phyloP scores from a whole-genome alignment of 2,329 filamentous ascomycete genomes.

The Calonectria ilicicola region DNA sequence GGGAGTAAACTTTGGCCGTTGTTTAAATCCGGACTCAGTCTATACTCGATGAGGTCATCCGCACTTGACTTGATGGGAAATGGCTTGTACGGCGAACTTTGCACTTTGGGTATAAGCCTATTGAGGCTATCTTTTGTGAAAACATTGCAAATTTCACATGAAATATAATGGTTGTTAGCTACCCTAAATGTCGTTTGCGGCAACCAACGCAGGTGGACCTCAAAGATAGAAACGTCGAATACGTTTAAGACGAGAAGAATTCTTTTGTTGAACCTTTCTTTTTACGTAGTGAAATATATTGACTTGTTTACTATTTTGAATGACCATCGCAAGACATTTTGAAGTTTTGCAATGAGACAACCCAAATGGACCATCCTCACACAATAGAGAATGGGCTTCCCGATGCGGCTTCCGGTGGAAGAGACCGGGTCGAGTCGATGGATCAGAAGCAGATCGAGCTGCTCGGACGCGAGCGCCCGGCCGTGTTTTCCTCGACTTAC shows the following conservation, averaged over 20 bases:
- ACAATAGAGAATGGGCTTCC: not conserved
- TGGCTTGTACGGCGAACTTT: not conserved
- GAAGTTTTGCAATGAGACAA: not conserved
- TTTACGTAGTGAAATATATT: not conserved
- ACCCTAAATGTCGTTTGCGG: not conserved
- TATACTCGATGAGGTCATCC: not conserved
- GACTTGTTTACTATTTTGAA: not conserved
- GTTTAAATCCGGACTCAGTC: not conserved
- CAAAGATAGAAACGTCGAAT: no score
- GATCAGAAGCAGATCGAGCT: constrained; percentile 61
- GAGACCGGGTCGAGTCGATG: not conserved
- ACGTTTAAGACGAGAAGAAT: no score
- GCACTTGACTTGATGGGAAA: not conserved
- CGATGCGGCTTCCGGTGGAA: not conserved
- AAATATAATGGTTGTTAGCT: not conserved
- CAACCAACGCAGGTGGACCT: no score
- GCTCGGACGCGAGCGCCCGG: constrained; percentile 71
- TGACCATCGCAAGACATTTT: not conserved
- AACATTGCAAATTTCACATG: not conserved
- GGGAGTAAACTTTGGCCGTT: not conserved
- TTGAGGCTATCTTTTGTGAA: not conserved
- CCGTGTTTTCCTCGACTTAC: constrained; percentile 62
- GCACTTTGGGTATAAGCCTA: not conserved
- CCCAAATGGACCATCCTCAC: not conserved
- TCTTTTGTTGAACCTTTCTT: no score